Conservation (phyloP, 768 basidiomycete genomes). For the Coprinellus micaceus region DNA sequence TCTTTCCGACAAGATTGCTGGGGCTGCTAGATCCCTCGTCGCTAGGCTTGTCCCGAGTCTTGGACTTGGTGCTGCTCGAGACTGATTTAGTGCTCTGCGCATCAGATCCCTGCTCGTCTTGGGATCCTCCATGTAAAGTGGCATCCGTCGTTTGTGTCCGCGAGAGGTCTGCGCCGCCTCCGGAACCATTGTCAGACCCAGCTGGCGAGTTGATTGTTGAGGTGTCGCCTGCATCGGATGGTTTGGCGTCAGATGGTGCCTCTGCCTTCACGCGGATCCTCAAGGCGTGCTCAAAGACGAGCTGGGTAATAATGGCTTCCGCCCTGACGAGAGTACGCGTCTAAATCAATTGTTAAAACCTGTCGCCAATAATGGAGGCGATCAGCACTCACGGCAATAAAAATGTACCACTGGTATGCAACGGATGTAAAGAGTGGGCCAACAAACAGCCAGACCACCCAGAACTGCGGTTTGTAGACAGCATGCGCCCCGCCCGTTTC, state of each 20-base stretch:
- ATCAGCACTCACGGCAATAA: slow-evolving; percentile 34
- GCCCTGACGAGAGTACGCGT: slow-evolving; percentile 45
- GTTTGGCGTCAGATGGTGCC: slow-evolving; percentile 10
- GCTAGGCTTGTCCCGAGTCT: not conserved
- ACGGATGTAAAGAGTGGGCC: slow-evolving; percentile 44
- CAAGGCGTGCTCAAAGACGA: slow-evolving; percentile 44
- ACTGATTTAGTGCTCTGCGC: slow-evolving; percentile 1
- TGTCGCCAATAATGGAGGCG: too few species aligned
- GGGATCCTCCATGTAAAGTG: not conserved
- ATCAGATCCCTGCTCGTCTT: not conserved
- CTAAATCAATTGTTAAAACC: slow-evolving; percentile 30
- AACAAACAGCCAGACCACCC: slow-evolving; percentile 50
- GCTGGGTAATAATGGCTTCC: slow-evolving; percentile 44
- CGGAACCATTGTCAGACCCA: slow-evolving; percentile 4
- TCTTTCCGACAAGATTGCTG: slow-evolving; percentile 62
- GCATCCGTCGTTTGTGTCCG: slow-evolving; percentile 1
- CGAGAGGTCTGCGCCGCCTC: slow-evolving; percentile 6
- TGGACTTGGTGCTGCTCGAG: slow-evolving; percentile 2
- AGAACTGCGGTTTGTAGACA: slow-evolving; percentile 59
- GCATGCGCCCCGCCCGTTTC: slow-evolving; percentile 48
- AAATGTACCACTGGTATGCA: slow-evolving; percentile 53
- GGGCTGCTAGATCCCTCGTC: slow-evolving; percentile 11
- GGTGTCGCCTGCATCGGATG: not conserved
- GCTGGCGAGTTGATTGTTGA: slow-evolving; percentile 14
- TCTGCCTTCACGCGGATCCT: slow-evolving; percentile 58